phyloP scores from a whole-genome alignment of 768 basidiomycete species.

The Steccherinum ochraceum region DNA sequence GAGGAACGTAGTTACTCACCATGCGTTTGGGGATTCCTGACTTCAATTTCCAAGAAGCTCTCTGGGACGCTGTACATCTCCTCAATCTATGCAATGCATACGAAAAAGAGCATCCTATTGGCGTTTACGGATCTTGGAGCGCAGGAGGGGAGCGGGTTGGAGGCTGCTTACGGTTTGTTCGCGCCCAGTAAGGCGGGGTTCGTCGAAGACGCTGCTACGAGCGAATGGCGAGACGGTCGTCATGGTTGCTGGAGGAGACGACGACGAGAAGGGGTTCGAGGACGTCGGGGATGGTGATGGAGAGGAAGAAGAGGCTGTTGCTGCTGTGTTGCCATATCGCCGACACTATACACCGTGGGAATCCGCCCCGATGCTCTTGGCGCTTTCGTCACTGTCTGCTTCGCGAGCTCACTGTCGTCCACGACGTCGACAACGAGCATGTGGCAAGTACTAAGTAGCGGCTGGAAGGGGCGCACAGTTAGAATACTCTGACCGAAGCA shows the following conservation, averaged over 20 bases:
- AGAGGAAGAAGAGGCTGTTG: too few relatives aligned
- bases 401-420: too few relatives aligned
- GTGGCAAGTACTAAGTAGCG: too few relatives aligned
- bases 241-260: conserved; percentile 15
- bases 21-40: conserved; percentile 94
- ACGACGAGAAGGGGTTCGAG: not conserved
- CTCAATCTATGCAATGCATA: conserved; percentile 57
- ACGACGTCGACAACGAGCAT: too few relatives aligned
- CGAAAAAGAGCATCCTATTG: conserved; percentile 20
- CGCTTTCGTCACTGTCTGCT: too few relatives aligned
- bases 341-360: too few relatives aligned
- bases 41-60: conserved; percentile 96
- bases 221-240: conserved; percentile 38
- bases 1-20: conserved; percentile 50
- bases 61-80: conserved; percentile 99
- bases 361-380: too few relatives aligned
- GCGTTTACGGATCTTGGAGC: conserved; percentile 21
- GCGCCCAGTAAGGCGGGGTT: conserved; percentile 27
- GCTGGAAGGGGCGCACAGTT: too few relatives aligned
- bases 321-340: too few relatives aligned
- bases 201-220: conserved; percentile 32
- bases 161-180: conserved; percentile 31
- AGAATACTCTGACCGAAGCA: too few relatives aligned
- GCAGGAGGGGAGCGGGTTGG: conserved; percentile 1
- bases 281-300: too few relatives aligned